Evolutionary conservation across 768 basidiomycete species (phyloP).

Genomic region (Tulasnella sp.): DNA sequence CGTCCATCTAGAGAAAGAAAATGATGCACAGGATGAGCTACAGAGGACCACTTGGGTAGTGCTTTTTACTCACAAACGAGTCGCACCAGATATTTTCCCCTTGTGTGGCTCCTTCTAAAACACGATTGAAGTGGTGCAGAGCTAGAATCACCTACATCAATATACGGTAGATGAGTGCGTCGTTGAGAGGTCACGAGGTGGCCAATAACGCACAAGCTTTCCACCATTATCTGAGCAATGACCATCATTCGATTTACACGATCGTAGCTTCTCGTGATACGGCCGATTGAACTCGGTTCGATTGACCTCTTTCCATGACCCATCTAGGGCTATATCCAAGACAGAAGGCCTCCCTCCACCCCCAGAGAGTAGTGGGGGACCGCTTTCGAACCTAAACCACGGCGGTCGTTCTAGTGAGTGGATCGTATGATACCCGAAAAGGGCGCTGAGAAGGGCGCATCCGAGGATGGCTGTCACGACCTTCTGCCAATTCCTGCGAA

Average conservation of each 20-base stretch:
- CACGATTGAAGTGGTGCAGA: background rate
- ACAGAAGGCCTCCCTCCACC: too few species aligned
- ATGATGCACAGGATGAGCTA: too few species aligned
- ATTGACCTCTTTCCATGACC: slow-evolving; percentile 6
- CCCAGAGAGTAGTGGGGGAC: too few species aligned
- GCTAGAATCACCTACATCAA: background rate
- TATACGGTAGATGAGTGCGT: background rate
- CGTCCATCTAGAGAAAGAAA: background rate
- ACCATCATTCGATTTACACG: background rate
- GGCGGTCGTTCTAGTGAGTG: too few species aligned
- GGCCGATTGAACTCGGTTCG: background rate
- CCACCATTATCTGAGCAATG: background rate
- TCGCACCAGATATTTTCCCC: background rate
- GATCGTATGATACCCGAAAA: too few species aligned
- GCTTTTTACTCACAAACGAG: background rate
- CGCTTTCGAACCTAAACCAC: too few species aligned
- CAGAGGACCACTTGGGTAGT: too few species aligned
- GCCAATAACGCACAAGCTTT: background rate
- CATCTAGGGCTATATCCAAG: background rate
- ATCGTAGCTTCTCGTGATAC: background rate
- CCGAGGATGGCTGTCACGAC: too few species aligned
- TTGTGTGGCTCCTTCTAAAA: background rate
- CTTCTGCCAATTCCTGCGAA: too few species aligned
- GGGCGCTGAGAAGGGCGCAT: too few species aligned
- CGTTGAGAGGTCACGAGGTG: background rate